Conservation (phyloP, 441 rosid species). For the Euphorbia schlechtendalii region DNA sequence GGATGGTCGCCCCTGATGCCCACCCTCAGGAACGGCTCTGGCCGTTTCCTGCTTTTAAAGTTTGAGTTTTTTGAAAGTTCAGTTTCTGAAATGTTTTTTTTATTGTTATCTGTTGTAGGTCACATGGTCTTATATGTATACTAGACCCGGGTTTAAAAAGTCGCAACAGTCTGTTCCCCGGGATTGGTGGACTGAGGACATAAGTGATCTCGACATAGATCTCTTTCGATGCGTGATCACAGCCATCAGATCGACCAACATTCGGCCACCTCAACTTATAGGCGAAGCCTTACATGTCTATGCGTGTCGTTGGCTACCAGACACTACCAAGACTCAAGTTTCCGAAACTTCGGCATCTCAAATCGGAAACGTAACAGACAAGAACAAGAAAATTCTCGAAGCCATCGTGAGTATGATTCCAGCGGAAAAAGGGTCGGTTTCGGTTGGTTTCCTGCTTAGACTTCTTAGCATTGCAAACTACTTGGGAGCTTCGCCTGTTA, state of each 20-base stretch:
- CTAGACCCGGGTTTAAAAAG: constrained; percentile 68
- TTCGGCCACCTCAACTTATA: constrained; percentile 68
- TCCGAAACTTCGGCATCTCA: constrained; percentile 41
- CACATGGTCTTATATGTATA: constrained; percentile 89
- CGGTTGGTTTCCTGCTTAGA: constrained; percentile 71
- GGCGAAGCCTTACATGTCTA: constrained; percentile 98
- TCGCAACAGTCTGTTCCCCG: constrained; percentile 64
- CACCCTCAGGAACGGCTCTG: too few relatives aligned
- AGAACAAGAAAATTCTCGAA: constrained; percentile 57
- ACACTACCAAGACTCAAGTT: constrained; percentile 39
- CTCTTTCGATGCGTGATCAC: constrained; percentile 68
- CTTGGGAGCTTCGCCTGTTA: constrained; percentile 55
- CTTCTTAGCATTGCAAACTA: constrained; percentile 71
- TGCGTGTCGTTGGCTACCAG: constrained; percentile 88
- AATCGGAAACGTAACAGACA: constrained; percentile 38
- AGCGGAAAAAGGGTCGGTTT: constrained; percentile 77
- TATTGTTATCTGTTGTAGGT: constrained; percentile 39
- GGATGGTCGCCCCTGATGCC: too few relatives aligned
- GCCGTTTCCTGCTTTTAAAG: background rate
- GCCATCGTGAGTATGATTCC: constrained; percentile 79
- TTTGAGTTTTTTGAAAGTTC: background rate
- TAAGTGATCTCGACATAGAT: constrained; percentile 86
- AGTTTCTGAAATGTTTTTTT: background rate
- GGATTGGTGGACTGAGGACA: constrained; percentile 99
- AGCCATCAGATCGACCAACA: constrained; percentile 56